Percentiles rank a stretch among this genome's conserved stretches.
phyloP scores from a whole-genome alignment of 1,284 basidiomycete genomes.

The Naganishia sp. region DNA sequence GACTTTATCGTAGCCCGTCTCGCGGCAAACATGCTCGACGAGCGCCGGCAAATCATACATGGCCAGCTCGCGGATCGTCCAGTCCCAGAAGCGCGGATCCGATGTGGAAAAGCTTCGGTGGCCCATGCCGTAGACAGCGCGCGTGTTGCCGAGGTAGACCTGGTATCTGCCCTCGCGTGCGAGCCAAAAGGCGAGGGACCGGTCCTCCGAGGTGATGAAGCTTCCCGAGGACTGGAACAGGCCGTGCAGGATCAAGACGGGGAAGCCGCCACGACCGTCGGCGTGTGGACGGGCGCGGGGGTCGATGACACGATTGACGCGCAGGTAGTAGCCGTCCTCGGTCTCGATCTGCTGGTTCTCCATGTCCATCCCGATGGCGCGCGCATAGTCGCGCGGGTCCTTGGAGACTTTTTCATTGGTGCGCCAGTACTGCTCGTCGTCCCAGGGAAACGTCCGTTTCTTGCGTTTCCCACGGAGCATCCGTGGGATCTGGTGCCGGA shows the following conservation, averaged over 20 bases:
- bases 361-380: slow-evolving; percentile 61
- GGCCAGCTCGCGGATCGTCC: slow-evolving; percentile 64
- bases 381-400: slow-evolving; percentile 62
- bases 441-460: slow-evolving; percentile 56
- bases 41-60: slow-evolving; percentile 65
- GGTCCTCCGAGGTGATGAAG: slow-evolving; percentile 65
- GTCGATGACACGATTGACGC: slow-evolving; percentile 57
- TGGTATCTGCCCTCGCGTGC: slow-evolving; percentile 61
- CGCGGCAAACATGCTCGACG: slow-evolving; percentile 61
- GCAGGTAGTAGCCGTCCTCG: slow-evolving; percentile 60
- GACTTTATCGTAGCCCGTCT: slow-evolving; percentile 63
- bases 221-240: slow-evolving; percentile 65
- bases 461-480: slow-evolving; percentile 36
- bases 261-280: slow-evolving; percentile 60
- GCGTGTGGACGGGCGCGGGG: slow-evolving; percentile 53
- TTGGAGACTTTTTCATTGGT: slow-evolving; percentile 59
- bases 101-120: slow-evolving; percentile 57
- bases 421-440: slow-evolving; percentile 57
- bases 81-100: slow-evolving; percentile 66
- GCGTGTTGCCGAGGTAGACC: slow-evolving; percentile 65
- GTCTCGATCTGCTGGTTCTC: slow-evolving; percentile 62
- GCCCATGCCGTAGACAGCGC: slow-evolving; percentile 65
- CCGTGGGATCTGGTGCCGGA: slow-evolving; percentile 32
- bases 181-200: slow-evolving; percentile 65
- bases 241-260: slow-evolving; percentile 64